Percentiles rank a stretch among this genome's conserved stretches.
Conservation (phyloP, 2,329 filamentous ascomycete species). For the Metarhizium guizhouense region DNA sequence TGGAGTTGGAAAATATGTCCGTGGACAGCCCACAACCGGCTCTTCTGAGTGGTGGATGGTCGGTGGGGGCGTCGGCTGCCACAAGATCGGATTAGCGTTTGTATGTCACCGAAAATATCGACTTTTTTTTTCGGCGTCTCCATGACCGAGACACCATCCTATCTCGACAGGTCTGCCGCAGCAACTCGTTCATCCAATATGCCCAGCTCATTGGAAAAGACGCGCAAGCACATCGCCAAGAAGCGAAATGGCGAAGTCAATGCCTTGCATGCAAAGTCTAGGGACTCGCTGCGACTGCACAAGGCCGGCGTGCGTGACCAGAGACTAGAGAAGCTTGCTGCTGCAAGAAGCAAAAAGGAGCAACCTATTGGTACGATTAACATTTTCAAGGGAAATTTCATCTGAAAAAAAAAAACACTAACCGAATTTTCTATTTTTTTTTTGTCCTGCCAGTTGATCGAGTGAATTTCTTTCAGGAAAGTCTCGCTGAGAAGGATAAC, state of each 20-base stretch:
- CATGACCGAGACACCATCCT: background rate
- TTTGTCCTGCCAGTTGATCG: constrained; percentile 21
- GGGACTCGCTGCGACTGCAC: constrained; percentile 75
- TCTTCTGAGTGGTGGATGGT: background rate
- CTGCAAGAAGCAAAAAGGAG: constrained; percentile 65
- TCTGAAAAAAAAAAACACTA: background rate
- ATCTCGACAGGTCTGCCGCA: background rate
- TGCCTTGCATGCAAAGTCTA: constrained; percentile 76
- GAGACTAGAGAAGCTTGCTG: constrained; percentile 63
- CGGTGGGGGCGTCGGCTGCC: background rate
- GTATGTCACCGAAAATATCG: background rate
- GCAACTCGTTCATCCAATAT: constrained; percentile 36
- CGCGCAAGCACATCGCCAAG: constrained; percentile 82
- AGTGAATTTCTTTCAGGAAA: constrained; percentile 59
- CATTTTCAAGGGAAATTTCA: background rate
- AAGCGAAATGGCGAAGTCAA: constrained; percentile 69
- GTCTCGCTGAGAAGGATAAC: constrained; percentile 39
- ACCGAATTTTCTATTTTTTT: background rate
- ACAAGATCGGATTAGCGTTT: background rate
- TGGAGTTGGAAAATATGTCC: too few relatives aligned
- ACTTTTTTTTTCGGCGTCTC: background rate
- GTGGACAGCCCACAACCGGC: too few relatives aligned
- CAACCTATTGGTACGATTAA: constrained; percentile 55
- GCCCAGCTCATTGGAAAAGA: constrained; percentile 71
- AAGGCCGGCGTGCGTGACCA: constrained; percentile 74